phyloP scores from a whole-genome alignment of 495 filamentous ascomycete genomes.

The Elaphomyces granulatus region DNA sequence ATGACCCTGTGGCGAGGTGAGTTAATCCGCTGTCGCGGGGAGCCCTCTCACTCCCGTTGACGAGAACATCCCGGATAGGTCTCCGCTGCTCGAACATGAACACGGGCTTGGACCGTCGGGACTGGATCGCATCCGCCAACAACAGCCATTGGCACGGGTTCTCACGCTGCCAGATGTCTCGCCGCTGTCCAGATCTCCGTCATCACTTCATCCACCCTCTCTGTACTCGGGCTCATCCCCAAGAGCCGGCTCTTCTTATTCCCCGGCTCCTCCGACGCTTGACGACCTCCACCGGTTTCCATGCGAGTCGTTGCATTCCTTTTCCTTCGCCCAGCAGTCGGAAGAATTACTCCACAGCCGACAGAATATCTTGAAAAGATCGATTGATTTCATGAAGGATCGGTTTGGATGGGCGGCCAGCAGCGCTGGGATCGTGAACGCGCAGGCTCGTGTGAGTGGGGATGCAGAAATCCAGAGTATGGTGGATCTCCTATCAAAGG shows the following conservation, averaged over 20 bases:
- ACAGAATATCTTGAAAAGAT: conserved; percentile 85
- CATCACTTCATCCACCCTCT: conserved; percentile 53
- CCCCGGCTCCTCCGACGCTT: conserved; percentile 48
- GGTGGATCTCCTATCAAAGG: conserved; percentile 71
- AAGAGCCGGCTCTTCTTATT: conserved; percentile 38
- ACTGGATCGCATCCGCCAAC: conserved; percentile 83
- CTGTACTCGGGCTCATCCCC: conserved; percentile 35
- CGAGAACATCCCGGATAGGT: too few relatives aligned
- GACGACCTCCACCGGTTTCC: conserved; percentile 91
- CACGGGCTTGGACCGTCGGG: conserved; percentile 56
- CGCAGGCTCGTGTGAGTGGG: conserved; percentile 67
- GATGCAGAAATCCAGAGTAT: conserved; percentile 81
- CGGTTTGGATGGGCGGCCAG: conserved; percentile 67
- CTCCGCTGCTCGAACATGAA: conserved; percentile 46
- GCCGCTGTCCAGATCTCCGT: conserved; percentile 14
- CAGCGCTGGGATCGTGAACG: conserved; percentile 52
- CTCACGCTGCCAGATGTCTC: conserved; percentile 54
- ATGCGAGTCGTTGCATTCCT: conserved; percentile 91
- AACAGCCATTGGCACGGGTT: conserved; percentile 44
- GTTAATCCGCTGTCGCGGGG: too few relatives aligned
- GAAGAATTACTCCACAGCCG: conserved; percentile 81
- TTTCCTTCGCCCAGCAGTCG: conserved; percentile 94
- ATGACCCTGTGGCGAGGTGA: conserved; percentile 32
- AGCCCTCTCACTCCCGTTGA: too few relatives aligned
- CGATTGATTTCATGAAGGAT: conserved; percentile 95